Evolutionary conservation across 805 yeast species (phyloP).

Genomic region (Isabelozyma gotoi): DNA sequence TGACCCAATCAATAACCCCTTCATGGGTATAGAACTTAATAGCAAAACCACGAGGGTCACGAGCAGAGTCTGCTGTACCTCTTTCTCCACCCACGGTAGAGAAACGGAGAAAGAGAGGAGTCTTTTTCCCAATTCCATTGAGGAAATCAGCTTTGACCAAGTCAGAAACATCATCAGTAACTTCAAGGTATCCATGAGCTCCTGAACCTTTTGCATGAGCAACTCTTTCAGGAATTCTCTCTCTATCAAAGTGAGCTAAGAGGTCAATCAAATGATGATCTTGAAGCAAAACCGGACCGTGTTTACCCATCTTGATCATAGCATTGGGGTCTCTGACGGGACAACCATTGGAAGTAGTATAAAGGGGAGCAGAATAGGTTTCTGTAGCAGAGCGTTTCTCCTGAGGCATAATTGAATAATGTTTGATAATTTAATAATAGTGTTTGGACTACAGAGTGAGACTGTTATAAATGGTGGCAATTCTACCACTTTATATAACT

Average conservation of each 20-base stretch:
- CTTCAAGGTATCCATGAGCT: slow-evolving; percentile 83
- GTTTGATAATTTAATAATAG: too few species aligned
- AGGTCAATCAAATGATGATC: slow-evolving; percentile 80
- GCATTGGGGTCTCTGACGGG: slow-evolving; percentile 79
- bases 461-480: too few species aligned
- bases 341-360: slow-evolving; percentile 71
- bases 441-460: too few species aligned
- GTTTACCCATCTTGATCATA: slow-evolving; percentile 69
- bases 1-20: slow-evolving; percentile 82
- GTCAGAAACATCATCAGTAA: slow-evolving; percentile 80
- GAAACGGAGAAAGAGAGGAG: slow-evolving; percentile 70
- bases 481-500: too few species aligned
- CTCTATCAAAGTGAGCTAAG: slow-evolving; percentile 85
- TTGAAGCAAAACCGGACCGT: slow-evolving; percentile 79
- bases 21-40: slow-evolving; percentile 80
- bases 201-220: slow-evolving; percentile 95
- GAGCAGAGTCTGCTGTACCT: slow-evolving; percentile 78
- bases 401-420: too few species aligned
- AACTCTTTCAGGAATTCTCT: slow-evolving; percentile 88
- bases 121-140: slow-evolving; percentile 74
- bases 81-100: slow-evolving; percentile 87
- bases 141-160: slow-evolving; percentile 69
- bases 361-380: slow-evolving; percentile 46
- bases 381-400: not conserved
- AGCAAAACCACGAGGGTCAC: slow-evolving; percentile 87